These are phyloP conservation scores for Quercus parvula DNA, from an alignment of 306 rosid genomes.

Conservation along the genomic window DNA sequence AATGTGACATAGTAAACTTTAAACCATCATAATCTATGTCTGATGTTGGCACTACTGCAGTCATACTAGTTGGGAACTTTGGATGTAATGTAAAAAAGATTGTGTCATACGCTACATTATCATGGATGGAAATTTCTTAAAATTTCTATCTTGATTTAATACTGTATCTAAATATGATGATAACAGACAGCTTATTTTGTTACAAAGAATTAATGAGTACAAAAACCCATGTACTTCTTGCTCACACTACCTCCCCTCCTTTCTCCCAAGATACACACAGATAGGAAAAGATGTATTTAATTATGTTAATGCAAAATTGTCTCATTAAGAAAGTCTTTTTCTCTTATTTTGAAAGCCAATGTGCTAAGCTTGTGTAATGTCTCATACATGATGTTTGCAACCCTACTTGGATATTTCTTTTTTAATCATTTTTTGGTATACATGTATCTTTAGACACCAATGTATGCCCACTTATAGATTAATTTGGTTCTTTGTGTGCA, in stretches of 20 bases:
- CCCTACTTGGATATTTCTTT: background rate
- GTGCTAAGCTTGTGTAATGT: background rate
- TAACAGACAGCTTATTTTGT: background rate
- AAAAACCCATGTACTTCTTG: background rate
- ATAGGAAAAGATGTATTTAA: background rate
- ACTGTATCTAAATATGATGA: background rate
- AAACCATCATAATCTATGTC: no score
- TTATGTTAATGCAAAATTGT: no score
- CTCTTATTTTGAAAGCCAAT: background rate
- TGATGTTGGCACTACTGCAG: no score
- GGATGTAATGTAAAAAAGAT: no score
- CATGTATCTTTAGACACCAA: background rate
- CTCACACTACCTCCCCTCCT: background rate
- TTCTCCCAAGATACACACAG: background rate
- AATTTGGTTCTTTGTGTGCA: background rate
- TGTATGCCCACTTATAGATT: background rate
- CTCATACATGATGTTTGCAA: background rate
- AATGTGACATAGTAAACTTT: no score
- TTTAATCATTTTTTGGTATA: background rate
- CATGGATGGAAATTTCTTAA: background rate
- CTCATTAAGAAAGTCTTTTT: background rate
- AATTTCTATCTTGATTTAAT: background rate
- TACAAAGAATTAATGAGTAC: background rate
- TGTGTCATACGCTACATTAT: background rate
- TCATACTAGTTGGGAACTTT: no score